A percentile compares a stretch with the other conserved stretches of the same genome.
Evolutionary conservation across 345 rosid species (phyloP).

Genomic region (Nasturtium officinale): DNA sequence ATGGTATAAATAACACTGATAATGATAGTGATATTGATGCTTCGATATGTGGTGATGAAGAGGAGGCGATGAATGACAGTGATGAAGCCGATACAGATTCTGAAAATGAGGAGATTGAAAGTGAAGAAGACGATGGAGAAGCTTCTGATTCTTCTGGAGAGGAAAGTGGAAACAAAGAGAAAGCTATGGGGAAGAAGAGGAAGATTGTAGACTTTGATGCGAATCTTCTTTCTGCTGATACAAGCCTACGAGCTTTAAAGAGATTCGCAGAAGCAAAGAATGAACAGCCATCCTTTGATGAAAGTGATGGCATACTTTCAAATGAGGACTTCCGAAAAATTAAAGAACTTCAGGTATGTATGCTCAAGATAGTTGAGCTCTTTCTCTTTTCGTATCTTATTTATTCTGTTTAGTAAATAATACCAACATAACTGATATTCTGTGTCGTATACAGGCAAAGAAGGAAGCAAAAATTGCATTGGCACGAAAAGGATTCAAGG

Average conservation of each 20-base stretch:
- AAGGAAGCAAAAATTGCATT: conserved; percentile 65
- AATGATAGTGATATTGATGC: conserved; percentile 53
- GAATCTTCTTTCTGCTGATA: conserved; percentile 65
- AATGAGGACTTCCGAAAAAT: conserved; percentile 88
- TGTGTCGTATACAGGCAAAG: conserved; percentile 58
- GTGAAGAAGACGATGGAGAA: conserved; percentile 45
- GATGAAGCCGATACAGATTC: conserved; percentile 44
- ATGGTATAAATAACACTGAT: conserved; percentile 31
- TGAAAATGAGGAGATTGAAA: conserved; percentile 41
- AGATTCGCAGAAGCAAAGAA: conserved; percentile 66
- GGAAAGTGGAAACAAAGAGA: conserved; percentile 37
- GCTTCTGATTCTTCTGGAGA: conserved; percentile 29
- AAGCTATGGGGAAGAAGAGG: conserved; percentile 59
- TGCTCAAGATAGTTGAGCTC: background rate
- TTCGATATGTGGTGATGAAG: conserved; percentile 44
- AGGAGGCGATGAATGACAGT: conserved; percentile 38
- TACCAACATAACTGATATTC: conserved; percentile 10
- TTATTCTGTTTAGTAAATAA: background rate
- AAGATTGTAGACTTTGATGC: conserved; percentile 72
- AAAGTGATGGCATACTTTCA: conserved; percentile 77
- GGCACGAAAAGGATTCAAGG: conserved; percentile 78
- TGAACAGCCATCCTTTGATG: conserved; percentile 42
- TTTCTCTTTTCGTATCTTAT: background rate
- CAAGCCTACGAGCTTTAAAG: conserved; percentile 90
- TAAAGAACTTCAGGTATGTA: conserved; percentile 75